Percentiles rank a stretch among this genome's conserved stretches.
Conservation (phyloP, 192 early-diverging fungal species). For the Haplosporangium gracile region DNA sequence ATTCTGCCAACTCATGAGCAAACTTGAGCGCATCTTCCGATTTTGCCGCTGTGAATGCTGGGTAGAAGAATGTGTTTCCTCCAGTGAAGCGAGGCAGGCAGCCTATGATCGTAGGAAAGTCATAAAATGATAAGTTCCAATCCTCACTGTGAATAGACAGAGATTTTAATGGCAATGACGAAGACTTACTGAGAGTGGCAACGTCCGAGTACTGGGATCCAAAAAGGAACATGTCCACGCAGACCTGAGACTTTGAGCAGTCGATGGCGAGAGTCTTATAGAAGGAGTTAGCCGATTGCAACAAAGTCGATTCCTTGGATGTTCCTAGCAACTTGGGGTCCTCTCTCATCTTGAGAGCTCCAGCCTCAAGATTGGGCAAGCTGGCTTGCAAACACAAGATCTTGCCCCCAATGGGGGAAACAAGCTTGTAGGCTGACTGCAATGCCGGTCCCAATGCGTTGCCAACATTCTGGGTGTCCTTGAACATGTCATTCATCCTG, state of each 20-base stretch:
- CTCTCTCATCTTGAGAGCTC: constrained; percentile 82
- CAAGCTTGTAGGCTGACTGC: constrained; percentile 81
- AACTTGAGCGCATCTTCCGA: constrained; percentile 87
- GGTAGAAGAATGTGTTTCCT: constrained; percentile 89
- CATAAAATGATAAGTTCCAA: neutral
- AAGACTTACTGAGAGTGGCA: constrained; percentile 82
- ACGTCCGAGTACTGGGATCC: constrained; percentile 86
- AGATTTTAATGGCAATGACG: neutral
- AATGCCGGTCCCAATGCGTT: constrained; percentile 87
- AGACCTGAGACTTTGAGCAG: constrained; percentile 88
- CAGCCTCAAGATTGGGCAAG: constrained; percentile 85
- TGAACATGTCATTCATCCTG: constrained; percentile 85
- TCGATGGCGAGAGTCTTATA: constrained; percentile 94
- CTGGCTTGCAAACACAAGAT: constrained; percentile 84
- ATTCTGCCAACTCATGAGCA: constrained; percentile 81
- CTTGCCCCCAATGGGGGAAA: constrained; percentile 88
- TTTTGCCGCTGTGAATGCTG: constrained; percentile 84
- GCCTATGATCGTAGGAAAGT: constrained; percentile 49
- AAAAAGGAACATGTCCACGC: constrained; percentile 89
- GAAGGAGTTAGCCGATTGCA: constrained; percentile 83
- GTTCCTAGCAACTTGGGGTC: constrained; percentile 89
- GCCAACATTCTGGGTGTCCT: constrained; percentile 75
- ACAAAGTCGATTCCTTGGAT: constrained; percentile 85
- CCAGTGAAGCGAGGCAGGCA: constrained; percentile 86
- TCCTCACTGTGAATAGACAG: neutral